Base-by-base conservation (phyloP, 371 early-diverging fungal genomes). In the Mucor irregularis region DNA sequence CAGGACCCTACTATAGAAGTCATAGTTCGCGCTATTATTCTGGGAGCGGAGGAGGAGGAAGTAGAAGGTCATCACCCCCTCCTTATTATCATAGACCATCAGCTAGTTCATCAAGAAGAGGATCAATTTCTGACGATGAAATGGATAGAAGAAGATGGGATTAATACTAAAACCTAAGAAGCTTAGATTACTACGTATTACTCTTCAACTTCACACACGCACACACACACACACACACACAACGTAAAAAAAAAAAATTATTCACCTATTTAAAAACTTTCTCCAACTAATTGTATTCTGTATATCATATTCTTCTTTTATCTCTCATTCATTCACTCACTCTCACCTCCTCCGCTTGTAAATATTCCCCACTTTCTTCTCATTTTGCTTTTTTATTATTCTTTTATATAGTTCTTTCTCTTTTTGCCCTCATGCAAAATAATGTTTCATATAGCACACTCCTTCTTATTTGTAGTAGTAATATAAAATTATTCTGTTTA, bases 101-200 rank as follows among this genome's bases (percentile, higher is more conserved):
- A 19, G n/a, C 43, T 25, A 40, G 40, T 37, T 37, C 58, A 21
- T 58, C 58, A 7, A 42, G 54, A 49, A 34, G 61, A 53, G 49
- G 49, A 4, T 54, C 61, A 11, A 42, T 54, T 43, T 49, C 61
- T 4, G 61, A 60, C 30, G 61, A 60, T 11, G 61, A 54, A 5
- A 53, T 60, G 35, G 49, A 60, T 43, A 42, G 43, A 40, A 60
- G 54, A 53, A 53, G 53, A 46, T 60, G 54, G 61, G 53, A 53
- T 10, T 59, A 48, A 52, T 3, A 24, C 17, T 21, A 34, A 34
- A 48, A 21, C 16, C 5, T 9, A 39, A 21, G n/a, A n/a, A n/a
- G n/a, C n/a, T n/a, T n/a, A n/a, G n/a, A n/a, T n/a, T n/a, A n/a
- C n/a, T n/a, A n/a, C n/a, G n/a, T n/a, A n/a, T n/a, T n/a, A 19